Evolutionary conservation across 2,329 filamentous ascomycete species (phyloP).

Genomic region (Alternaria brassicae): DNA sequence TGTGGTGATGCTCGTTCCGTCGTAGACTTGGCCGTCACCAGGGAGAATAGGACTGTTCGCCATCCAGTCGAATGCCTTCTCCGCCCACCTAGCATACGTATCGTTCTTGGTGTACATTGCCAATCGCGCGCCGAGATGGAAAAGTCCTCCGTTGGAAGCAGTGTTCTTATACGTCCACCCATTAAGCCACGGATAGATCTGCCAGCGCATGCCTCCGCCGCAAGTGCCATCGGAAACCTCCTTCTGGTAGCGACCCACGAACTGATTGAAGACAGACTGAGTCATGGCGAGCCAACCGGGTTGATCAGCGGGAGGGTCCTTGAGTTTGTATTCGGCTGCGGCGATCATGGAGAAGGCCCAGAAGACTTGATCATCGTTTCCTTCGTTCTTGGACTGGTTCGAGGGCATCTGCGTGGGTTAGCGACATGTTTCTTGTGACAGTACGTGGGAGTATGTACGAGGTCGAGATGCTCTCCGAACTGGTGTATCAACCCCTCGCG

Average conservation of each 20-base stretch:
- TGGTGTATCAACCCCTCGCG: slow-evolving; percentile 55
- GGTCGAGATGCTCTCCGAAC: slow-evolving; percentile 38
- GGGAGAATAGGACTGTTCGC: slow-evolving; percentile 34
- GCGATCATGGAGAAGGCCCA: slow-evolving; percentile 65
- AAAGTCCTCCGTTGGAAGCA: slow-evolving; percentile 49
- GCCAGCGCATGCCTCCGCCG: slow-evolving; percentile 48
- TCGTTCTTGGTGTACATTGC: slow-evolving; percentile 49
- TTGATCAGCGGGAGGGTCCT: slow-evolving; percentile 49
- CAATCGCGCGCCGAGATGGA: slow-evolving; percentile 48
- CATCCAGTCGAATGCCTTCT: slow-evolving; percentile 49
- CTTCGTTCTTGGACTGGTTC: slow-evolving; percentile 51
- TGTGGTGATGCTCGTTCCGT: slow-evolving; percentile 33
- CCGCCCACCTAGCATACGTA: slow-evolving; percentile 48
- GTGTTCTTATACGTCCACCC: slow-evolving; percentile 51
- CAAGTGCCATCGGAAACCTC: slow-evolving; percentile 35
- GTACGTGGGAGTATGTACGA: slow-evolving; percentile 23
- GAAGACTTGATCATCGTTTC: slow-evolving; percentile 66
- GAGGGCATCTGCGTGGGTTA: slow-evolving; percentile 37
- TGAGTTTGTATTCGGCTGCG: slow-evolving; percentile 61
- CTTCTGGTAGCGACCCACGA: slow-evolving; percentile 44
- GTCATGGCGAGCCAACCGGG: slow-evolving; percentile 56
- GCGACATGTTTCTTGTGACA: neutral
- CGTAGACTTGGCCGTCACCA: slow-evolving; percentile 37
- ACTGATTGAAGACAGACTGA: slow-evolving; percentile 50
- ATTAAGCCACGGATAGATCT: slow-evolving; percentile 46